Evolutionary conservation across 2,329 filamentous ascomycete genomes (phyloP), one percentile per base, ranked within the genome.

Genomic region (Pseudogymnoascus sp.): DNA sequence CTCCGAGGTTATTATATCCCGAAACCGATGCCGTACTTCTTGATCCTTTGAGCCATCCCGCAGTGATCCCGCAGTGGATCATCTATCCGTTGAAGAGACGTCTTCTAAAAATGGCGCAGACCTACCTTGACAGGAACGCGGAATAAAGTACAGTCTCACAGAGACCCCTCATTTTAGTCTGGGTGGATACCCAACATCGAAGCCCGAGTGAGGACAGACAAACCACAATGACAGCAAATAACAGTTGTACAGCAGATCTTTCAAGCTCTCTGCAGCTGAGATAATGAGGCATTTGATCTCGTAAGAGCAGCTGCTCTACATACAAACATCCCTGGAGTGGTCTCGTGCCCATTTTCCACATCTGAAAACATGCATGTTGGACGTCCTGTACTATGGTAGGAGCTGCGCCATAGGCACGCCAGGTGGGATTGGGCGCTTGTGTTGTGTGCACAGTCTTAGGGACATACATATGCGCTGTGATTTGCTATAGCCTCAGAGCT

Each of bases 201-300:
- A 54, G 9, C 44, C 44, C 44, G 44, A 50, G 7, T 11, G 13
- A 54, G 44, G 26, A 54, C 44, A 54, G 41, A 47, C 41, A 47
- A 29, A 47, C 41, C 4, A 6, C 21, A 47, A 47, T 44, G 40
- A 44, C 40, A 44, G 11, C 41, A 29, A 47, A 29, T 13, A 0
- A 7, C 17, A 13, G 21, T 8, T 26, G 40, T 44, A 26, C 40
- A 44, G 21, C 10, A 11, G 10, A 13, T 24, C 17, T 10, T 17
- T 17, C 10, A 41, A 44, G 13, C 21, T 2, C 17, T 26, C 40
- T 44, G 40, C 40, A 44, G 40, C 40, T 26, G 40, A 54, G 26
- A 54, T 54, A 54, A 54, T 33, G 47, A 54, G 47, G 47, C 47
- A 54, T 54, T 54, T 33, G n/a, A 33, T 54, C 47, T 33, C 47